phyloP scores from a whole-genome alignment of 148 eudicot species.

The Rhododendron vialii region DNA sequence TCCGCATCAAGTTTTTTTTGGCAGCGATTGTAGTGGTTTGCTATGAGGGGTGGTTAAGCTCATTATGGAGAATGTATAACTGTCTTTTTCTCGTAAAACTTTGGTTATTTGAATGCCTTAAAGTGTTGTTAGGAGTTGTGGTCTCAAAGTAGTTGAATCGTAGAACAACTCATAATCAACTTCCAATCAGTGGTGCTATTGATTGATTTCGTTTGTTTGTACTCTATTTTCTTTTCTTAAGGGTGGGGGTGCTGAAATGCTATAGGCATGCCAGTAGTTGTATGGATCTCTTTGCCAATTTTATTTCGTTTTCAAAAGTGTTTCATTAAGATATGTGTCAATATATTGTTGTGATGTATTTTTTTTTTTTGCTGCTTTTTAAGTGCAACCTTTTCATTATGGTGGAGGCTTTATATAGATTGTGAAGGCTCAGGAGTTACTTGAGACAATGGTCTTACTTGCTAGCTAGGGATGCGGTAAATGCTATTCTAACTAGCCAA shows the following conservation, averaged over 20 bases:
- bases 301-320: background rate
- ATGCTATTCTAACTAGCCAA: background rate
- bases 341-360: background rate
- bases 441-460: background rate
- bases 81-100: background rate
- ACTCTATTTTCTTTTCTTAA: background rate
- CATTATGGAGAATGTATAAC: background rate
- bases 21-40: background rate
- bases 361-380: too few relatives aligned
- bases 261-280: background rate
- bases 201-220: background rate
- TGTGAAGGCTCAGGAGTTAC: background rate
- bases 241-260: background rate
- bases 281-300: background rate
- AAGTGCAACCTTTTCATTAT: background rate
- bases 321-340: background rate
- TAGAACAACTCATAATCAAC: background rate
- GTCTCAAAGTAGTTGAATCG: background rate
- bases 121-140: background rate
- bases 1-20: too few relatives aligned
- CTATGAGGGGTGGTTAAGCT: background rate
- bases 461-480: background rate
- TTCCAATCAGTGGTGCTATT: background rate
- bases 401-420: background rate
- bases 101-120: background rate